Percentiles rank a stretch among this genome's conserved stretches.
These are phyloP conservation scores for Amanita exitialis DNA, from an alignment of 768 basidiomycete genomes.

Conservation along the genomic window DNA sequence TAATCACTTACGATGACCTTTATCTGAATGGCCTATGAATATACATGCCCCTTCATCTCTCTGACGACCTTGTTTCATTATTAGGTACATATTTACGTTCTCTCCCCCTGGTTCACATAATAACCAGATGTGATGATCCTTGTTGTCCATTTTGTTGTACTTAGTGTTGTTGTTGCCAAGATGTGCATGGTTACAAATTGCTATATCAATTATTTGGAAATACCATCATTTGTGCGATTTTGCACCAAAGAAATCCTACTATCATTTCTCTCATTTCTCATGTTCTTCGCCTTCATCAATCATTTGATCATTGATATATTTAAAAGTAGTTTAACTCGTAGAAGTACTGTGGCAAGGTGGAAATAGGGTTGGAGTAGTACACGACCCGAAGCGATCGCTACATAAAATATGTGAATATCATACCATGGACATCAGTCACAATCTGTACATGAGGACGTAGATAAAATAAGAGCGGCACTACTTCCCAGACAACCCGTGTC, in stretches of 20 bases:
- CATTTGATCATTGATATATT: neutral
- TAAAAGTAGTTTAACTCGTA: neutral
- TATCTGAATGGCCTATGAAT: neutral
- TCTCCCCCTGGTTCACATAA: conserved; percentile 38
- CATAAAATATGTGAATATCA: neutral
- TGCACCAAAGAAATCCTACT: too few species aligned
- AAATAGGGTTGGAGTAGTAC: neutral
- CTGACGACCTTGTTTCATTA: neutral
- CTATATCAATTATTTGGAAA: too few species aligned
- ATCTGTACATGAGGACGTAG: neutral
- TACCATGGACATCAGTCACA: neutral
- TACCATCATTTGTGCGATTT: too few species aligned
- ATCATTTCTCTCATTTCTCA: too few species aligned
- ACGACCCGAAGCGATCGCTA: neutral
- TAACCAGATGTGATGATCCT: conserved; percentile 60
- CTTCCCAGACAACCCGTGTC: neutral
- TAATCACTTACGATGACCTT: neutral
- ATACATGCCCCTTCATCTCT: neutral
- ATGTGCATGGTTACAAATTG: too few species aligned
- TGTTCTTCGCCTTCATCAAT: conserved; percentile 6
- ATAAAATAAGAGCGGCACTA: neutral
- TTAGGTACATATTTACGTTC: conserved; percentile 4
- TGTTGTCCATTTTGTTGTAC: conserved; percentile 20
- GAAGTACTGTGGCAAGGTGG: neutral
- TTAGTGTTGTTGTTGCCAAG: conserved; percentile 5